Evolutionary conservation across 345 rosid species (phyloP).

Genomic region (Gossypium thurberi): DNA sequence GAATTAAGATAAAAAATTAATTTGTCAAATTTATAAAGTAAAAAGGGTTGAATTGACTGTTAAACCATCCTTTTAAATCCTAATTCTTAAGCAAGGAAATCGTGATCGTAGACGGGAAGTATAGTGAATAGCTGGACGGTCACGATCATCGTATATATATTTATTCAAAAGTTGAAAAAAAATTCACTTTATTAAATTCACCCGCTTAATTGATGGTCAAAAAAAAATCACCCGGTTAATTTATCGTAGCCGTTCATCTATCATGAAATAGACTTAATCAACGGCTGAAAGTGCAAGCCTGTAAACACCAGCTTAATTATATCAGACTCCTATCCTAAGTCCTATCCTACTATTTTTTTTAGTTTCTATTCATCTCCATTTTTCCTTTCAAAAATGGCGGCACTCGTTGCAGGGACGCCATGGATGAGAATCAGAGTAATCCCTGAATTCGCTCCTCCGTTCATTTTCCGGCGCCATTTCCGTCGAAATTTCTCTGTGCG

Average conservation of each 20-base stretch:
- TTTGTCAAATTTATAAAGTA: too few species aligned
- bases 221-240: not conserved
- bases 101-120: not conserved
- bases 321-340: not conserved
- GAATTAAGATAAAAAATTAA: too few species aligned
- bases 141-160: not conserved
- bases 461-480: constrained; percentile 9
- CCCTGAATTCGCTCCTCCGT: constrained; percentile 36
- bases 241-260: not conserved
- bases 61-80: too few species aligned
- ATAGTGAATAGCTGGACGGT: not conserved
- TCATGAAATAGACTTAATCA: not conserved
- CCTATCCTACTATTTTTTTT: not conserved
- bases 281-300: not conserved
- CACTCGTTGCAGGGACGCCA: constrained; percentile 36
- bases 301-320: not conserved
- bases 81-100: not conserved
- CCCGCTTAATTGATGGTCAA: not conserved
- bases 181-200: not conserved
- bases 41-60: too few species aligned
- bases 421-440: constrained; percentile 48
- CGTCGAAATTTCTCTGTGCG: constrained; percentile 28
- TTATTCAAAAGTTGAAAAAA: too few species aligned
- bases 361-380: not conserved
- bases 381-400: constrained; percentile 33